Percentiles rank a stretch among this genome's conserved stretches.
These are phyloP conservation scores for Ceratocystis albifundus DNA, from an alignment of 2,329 filamentous ascomycete genomes.

Conservation along the genomic window DNA sequence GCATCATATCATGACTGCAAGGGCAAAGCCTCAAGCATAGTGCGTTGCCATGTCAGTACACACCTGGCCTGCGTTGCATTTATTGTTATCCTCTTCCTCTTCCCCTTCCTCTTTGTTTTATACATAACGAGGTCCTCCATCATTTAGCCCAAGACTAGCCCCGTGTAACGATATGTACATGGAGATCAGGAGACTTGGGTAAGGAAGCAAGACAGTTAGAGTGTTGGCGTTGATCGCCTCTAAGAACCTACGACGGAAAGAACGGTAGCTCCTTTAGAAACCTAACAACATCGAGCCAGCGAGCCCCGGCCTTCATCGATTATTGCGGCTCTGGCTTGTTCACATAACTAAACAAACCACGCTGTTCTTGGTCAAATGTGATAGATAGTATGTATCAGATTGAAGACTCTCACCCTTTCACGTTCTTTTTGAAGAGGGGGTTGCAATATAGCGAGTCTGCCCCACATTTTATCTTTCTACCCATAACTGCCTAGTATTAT, in stretches of 20 bases:
- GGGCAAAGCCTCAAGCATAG: background rate
- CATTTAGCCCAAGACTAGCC: background rate
- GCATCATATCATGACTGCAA: background rate
- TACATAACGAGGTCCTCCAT: too few relatives aligned
- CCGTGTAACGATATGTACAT: background rate
- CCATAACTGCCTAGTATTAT: background rate
- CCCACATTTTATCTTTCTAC: constrained; percentile 7
- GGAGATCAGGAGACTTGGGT: background rate
- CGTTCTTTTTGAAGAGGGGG: background rate
- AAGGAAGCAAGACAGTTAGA: background rate
- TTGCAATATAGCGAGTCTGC: background rate
- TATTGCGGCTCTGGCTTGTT: too few relatives aligned
- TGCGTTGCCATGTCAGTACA: background rate
- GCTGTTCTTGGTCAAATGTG: background rate
- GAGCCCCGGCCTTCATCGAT: too few relatives aligned
- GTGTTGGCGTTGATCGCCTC: background rate
- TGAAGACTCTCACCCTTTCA: background rate
- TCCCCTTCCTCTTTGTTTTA: too few relatives aligned
- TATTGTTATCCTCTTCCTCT: too few relatives aligned
- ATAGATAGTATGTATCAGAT: too few relatives aligned
- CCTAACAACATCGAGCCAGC: too few relatives aligned
- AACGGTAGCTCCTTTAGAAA: too few relatives aligned
- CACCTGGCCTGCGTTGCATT: too few relatives aligned
- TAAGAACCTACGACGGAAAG: too few relatives aligned
- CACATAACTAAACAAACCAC: too few relatives aligned